phyloP scores from a whole-genome alignment of 2,329 filamentous ascomycete genomes.

The Colletotrichum gloeosporioides region DNA sequence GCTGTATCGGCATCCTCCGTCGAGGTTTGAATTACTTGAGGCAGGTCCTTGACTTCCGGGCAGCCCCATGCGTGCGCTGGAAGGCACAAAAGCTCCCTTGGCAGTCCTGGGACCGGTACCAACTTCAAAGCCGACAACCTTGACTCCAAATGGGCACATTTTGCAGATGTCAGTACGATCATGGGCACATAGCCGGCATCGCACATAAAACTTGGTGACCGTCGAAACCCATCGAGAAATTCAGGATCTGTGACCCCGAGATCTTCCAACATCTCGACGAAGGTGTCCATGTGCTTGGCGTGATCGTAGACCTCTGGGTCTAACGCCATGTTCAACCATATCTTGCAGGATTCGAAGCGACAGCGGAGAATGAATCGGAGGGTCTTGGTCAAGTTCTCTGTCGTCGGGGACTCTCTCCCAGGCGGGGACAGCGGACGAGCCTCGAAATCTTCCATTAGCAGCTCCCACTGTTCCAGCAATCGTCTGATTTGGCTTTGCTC shows the following conservation, averaged over 20 bases:
- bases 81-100: background rate
- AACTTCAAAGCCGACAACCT: background rate
- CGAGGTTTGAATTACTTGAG: background rate
- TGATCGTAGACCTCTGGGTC: background rate
- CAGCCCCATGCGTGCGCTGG: background rate
- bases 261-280: background rate
- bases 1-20: background rate
- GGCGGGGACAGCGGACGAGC: background rate
- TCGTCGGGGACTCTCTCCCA: background rate
- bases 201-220: background rate
- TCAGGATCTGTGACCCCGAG: background rate
- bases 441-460: background rate
- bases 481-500: background rate
- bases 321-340: background rate
- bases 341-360: background rate
- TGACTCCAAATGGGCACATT: background rate
- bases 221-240: background rate
- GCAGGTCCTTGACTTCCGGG: background rate
- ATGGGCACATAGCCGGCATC: background rate
- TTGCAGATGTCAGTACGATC: background rate
- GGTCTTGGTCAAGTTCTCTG: background rate
- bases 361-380: background rate
- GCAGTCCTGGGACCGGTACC: background rate
- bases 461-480: background rate
- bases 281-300: background rate